Evolutionary conservation across 2,329 filamentous ascomycete species (phyloP).

Genomic region (Tolypocladium tropicale): DNA sequence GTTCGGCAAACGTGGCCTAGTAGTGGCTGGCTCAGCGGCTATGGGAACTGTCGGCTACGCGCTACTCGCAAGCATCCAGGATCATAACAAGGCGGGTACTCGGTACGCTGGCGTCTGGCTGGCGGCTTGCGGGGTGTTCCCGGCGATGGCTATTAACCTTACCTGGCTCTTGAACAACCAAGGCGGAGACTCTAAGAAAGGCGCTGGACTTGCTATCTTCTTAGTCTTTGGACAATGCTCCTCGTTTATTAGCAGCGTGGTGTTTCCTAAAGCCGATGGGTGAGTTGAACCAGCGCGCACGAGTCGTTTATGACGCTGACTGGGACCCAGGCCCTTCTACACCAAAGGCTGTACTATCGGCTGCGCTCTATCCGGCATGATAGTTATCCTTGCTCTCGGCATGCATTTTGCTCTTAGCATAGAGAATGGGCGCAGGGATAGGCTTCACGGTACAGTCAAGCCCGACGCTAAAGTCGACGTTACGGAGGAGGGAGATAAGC

Average conservation of each 20-base stretch:
- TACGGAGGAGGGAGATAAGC: slow-evolving; percentile 7
- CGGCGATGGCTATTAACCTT: slow-evolving; percentile 14
- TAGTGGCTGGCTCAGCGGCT: slow-evolving; percentile 16
- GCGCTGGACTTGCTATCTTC: slow-evolving; percentile 10
- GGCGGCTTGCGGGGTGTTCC: slow-evolving; percentile 21
- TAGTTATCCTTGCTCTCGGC: slow-evolving; percentile 5
- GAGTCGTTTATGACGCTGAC: background rate
- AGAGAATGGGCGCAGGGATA: slow-evolving; percentile 8
- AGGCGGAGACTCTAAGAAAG: slow-evolving; percentile 17
- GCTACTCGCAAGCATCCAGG: slow-evolving; percentile 12
- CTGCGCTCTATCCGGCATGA: slow-evolving; percentile 8
- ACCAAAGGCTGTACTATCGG: slow-evolving; percentile 9
- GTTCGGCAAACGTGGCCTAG: slow-evolving; percentile 20
- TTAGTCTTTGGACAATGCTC: slow-evolving; percentile 17
- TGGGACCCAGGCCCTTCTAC: slow-evolving; percentile 6
- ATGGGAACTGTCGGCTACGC: slow-evolving; percentile 20
- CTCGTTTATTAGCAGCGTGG: slow-evolving; percentile 15
- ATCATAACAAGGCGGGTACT: slow-evolving; percentile 7
- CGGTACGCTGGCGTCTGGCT: slow-evolving; percentile 27
- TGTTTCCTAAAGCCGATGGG: slow-evolving; percentile 13
- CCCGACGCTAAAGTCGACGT: slow-evolving; percentile 6
- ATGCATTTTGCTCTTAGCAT: slow-evolving; percentile 6
- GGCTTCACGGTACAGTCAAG: slow-evolving; percentile 4
- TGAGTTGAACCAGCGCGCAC: slow-evolving; percentile 2
- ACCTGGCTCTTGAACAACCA: slow-evolving; percentile 21